A percentile compares a stretch with the other conserved stretches of the same genome.
These are phyloP conservation scores for Erodium trifolium DNA, from an alignment of 441 rosid genomes.

Conservation along the genomic window DNA sequence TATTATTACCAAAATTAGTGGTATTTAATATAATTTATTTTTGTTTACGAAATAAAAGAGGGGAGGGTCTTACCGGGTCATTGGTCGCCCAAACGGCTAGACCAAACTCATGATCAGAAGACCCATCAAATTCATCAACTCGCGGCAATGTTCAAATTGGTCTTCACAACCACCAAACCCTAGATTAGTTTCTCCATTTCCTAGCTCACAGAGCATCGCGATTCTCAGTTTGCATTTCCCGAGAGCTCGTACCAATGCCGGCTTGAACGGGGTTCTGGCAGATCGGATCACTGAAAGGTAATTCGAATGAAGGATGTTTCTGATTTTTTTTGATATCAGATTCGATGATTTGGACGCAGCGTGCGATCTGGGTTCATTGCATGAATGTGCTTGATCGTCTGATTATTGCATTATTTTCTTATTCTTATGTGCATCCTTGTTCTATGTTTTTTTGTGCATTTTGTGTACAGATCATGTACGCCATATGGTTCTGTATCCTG, in stretches of 20 bases:
- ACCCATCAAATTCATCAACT: conserved; percentile 1
- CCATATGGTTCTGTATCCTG: neutral
- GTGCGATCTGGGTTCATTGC: neutral
- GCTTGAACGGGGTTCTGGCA: neutral
- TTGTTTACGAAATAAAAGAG: neutral
- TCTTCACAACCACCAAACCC: conserved; percentile 1
- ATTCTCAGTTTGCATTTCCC: neutral
- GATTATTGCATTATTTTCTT: neutral
- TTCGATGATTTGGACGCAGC: neutral
- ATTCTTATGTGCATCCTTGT: neutral
- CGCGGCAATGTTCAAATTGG: neutral
- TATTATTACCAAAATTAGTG: neutral
- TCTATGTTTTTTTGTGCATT: neutral
- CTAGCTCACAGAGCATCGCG: neutral
- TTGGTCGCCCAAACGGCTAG: neutral
- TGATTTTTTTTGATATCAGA: neutral
- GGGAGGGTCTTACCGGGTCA: conserved; percentile 6
- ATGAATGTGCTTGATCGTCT: neutral
- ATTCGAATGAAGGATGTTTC: neutral
- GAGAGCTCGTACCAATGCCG: neutral
- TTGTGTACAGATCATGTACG: neutral
- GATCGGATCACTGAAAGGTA: neutral
- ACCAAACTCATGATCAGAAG: conserved; percentile 2
- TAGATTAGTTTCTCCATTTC: neutral
- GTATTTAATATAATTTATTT: neutral